phyloP scores from a whole-genome alignment of 768 basidiomycete species.

The Myochromella boudieri region DNA sequence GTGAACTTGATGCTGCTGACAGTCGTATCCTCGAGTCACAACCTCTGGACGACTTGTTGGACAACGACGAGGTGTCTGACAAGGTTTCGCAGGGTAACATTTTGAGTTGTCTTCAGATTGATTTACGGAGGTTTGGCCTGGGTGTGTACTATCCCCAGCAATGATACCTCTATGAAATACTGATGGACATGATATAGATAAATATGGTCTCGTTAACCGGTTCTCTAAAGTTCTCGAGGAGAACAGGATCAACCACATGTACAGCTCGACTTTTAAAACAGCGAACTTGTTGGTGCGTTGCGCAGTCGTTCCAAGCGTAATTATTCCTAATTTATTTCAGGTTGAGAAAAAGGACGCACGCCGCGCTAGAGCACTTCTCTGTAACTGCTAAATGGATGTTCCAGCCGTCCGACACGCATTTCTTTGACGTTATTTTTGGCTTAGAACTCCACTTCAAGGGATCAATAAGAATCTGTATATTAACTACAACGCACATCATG shows the following conservation, averaged over 20 bases:
- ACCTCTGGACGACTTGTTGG: slow-evolving; percentile 29
- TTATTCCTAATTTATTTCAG: slow-evolving; percentile 24
- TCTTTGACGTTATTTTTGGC: too few species aligned
- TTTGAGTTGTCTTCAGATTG: slow-evolving; percentile 73
- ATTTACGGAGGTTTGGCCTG: slow-evolving; percentile 69
- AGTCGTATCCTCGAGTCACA: slow-evolving; percentile 29
- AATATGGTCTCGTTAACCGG: slow-evolving; percentile 74
- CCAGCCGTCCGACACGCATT: neutral
- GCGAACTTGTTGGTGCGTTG: slow-evolving; percentile 69
- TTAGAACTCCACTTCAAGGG: too few species aligned
- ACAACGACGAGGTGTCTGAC: slow-evolving; percentile 33
- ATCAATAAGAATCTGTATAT: slow-evolving; percentile 1
- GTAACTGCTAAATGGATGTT: slow-evolving; percentile 44
- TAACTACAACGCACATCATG: too few species aligned
- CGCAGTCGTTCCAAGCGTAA: slow-evolving; percentile 1
- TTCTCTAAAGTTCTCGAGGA: slow-evolving; percentile 73
- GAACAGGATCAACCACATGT: slow-evolving; percentile 81
- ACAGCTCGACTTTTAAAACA: slow-evolving; percentile 81
- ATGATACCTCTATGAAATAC: slow-evolving; percentile 4
- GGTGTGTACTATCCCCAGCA: slow-evolving; percentile 38
- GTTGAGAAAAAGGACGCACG: slow-evolving; percentile 58
- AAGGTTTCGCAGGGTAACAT: slow-evolving; percentile 35
- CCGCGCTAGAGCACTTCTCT: slow-evolving; percentile 58
- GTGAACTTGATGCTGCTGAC: slow-evolving; percentile 63
- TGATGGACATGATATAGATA: slow-evolving; percentile 45